Conservation (phyloP, 345 rosid species). For the Ceriops zippeliana region DNA sequence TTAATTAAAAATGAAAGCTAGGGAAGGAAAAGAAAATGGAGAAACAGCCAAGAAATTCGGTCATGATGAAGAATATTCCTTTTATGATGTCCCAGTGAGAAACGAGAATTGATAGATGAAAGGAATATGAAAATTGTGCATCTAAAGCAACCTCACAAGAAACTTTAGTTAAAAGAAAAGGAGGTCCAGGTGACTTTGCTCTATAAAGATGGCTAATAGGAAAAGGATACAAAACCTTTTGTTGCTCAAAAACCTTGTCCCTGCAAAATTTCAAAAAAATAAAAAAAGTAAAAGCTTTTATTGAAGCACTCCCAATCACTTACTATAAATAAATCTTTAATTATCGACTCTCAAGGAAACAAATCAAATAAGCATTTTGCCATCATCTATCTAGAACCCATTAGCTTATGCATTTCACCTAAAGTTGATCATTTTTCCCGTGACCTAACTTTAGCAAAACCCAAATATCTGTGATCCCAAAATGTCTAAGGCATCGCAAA, state of each 20-base stretch:
- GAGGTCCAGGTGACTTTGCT: not conserved
- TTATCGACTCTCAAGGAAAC: not conserved
- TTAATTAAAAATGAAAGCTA: too few relatives aligned
- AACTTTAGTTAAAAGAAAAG: not conserved
- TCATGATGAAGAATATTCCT: not conserved
- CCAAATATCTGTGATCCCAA: too few relatives aligned
- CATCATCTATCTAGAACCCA: not conserved
- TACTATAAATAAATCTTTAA: not conserved
- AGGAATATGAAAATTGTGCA: not conserved
- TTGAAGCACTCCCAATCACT: not conserved
- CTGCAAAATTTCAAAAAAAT: constrained; percentile 36
- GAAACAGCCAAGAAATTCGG: not conserved
- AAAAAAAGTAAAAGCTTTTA: not conserved
- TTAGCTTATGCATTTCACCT: not conserved
- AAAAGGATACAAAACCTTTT: constrained; percentile 82
- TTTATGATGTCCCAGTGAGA: not conserved
- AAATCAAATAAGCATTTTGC: not conserved
- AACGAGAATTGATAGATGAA: not conserved
- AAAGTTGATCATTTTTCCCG: not conserved
- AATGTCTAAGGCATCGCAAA: too few relatives aligned
- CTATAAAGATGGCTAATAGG: not conserved
- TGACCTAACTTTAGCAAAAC: too few relatives aligned
- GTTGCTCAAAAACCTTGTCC: constrained; percentile 85
- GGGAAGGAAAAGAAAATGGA: too few relatives aligned
- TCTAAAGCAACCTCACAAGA: not conserved